Base-by-base conservation (phyloP, 2,329 filamentous ascomycete species). In the Paramyrothecium roridum region DNA sequence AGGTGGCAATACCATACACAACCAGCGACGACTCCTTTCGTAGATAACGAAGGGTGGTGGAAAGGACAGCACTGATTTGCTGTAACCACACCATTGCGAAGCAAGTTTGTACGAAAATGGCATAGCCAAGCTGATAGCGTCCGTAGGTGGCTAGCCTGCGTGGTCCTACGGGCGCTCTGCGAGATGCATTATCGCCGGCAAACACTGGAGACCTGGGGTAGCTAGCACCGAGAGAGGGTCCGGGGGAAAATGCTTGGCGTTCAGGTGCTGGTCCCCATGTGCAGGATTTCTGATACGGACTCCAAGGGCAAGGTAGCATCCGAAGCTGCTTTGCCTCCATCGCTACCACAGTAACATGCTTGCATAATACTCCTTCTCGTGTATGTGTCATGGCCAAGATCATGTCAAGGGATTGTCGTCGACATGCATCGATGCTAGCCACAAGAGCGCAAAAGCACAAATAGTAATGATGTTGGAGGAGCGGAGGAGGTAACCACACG, bases 201-300 rank as follows among this genome's bases (percentile, higher is more conserved):
- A 50, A 50, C 21, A 50, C 48, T 50, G 48, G 48, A 50, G 48
- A 50, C 48, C 48, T 50, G 48, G 48, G 48, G 48, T 50, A 50
- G 26, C 21, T 50, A 43, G 37, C 37, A 43, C 37, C 37, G 37
- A 16, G n/a, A 43, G n/a, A 43, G 13, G 13, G 37, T 17, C 37
- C 37, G n/a, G 37, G 37, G 37, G n/a, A 13, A 43, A 43, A 43
- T 16, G 37, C 37, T 43, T 43, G 37, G 37, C 37, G 13, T 43
- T 43, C n/a, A 19, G 37, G 37, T 43, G 37, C n/a, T 43, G 4
- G 7, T 17, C n/a, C 4, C 37, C 37, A 43, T 16, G n/a, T 43
- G 37, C 13, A 43, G 26, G 26, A 30, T 30, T 30, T 30, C 4
- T 30, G 26, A 30, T 30, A 30, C 26, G 26, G 26, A 10, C 13